These are phyloP conservation scores for Cornus florida DNA, from an alignment of 148 eudicot genomes.

Conservation along the genomic window DNA sequence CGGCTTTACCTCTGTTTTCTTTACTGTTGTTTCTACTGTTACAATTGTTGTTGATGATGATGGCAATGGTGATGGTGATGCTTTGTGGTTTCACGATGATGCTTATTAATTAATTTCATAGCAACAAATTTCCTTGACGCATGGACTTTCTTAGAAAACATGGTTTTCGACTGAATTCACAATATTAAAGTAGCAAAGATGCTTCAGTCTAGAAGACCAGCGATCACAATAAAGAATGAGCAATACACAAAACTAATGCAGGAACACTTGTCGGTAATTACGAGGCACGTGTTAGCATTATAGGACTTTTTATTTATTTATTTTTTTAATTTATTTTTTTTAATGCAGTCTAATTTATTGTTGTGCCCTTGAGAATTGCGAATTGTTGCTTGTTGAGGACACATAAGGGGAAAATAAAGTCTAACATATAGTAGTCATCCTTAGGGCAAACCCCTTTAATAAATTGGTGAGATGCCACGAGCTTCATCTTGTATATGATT, in stretches of 20 bases:
- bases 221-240: not conserved
- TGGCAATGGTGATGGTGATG: not conserved
- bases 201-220: not conserved
- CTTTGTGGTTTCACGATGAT: not conserved
- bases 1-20: too few species aligned
- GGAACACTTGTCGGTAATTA: not conserved
- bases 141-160: not conserved
- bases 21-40: not conserved
- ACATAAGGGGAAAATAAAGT: not conserved
- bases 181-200: not conserved
- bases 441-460: not conserved
- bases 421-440: not conserved
- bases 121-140: not conserved
- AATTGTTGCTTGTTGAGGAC: not conserved
- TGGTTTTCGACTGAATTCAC: not conserved
- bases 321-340: too few species aligned
- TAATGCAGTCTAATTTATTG: not conserved
- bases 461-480: not conserved
- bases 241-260: too few species aligned
- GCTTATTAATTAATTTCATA: not conserved
- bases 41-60: not conserved
- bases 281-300: not conserved
- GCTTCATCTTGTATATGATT: not conserved
- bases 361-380: not conserved
- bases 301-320: too few species aligned